These are phyloP conservation scores for Neurospora terricola DNA, from an alignment of 495 filamentous ascomycete species.

Conservation along the genomic window DNA sequence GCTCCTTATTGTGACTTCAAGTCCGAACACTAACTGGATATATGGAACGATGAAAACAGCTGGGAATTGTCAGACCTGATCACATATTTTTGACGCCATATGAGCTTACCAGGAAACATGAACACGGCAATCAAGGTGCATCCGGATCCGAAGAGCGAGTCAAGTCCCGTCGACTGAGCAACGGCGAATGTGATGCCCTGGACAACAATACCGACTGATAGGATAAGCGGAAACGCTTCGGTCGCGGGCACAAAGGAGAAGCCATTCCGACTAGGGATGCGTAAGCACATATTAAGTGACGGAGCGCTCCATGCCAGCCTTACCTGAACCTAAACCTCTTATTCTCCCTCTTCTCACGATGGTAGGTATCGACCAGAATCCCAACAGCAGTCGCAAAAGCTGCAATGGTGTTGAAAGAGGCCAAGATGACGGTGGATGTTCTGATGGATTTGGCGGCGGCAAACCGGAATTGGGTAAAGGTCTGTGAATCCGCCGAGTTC, in stretches of 20 bases:
- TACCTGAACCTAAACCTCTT: conserved; percentile 22
- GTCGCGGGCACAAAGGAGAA: conserved; percentile 30
- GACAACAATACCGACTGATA: conserved; percentile 36
- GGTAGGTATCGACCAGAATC: conserved; percentile 34
- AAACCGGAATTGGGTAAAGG: conserved; percentile 33
- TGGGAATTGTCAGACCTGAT: conserved; percentile 15
- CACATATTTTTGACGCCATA: neutral
- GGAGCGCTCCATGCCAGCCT: neutral
- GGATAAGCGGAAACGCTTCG: conserved; percentile 33
- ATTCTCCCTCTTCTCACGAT: conserved; percentile 25
- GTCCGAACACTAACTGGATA: conserved; percentile 34
- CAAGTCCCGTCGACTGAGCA: conserved; percentile 33
- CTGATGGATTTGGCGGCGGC: conserved; percentile 36
- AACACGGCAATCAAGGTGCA: conserved; percentile 33
- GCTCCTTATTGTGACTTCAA: conserved; percentile 33
- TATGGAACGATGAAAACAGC: conserved; percentile 40
- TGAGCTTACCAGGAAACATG: conserved; percentile 37
- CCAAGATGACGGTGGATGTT: conserved; percentile 38
- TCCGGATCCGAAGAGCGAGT: conserved; percentile 26
- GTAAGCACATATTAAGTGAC: conserved; percentile 5
- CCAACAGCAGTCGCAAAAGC: conserved; percentile 36
- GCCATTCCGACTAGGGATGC: conserved; percentile 16
- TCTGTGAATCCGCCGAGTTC: conserved; percentile 18
- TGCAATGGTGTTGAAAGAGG: conserved; percentile 37
- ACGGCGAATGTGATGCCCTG: conserved; percentile 37